Percentiles rank a stretch among this genome's conserved stretches.
Evolutionary conservation across 139 green algal species (phyloP).

Genomic region (Closterium sp.): DNA sequence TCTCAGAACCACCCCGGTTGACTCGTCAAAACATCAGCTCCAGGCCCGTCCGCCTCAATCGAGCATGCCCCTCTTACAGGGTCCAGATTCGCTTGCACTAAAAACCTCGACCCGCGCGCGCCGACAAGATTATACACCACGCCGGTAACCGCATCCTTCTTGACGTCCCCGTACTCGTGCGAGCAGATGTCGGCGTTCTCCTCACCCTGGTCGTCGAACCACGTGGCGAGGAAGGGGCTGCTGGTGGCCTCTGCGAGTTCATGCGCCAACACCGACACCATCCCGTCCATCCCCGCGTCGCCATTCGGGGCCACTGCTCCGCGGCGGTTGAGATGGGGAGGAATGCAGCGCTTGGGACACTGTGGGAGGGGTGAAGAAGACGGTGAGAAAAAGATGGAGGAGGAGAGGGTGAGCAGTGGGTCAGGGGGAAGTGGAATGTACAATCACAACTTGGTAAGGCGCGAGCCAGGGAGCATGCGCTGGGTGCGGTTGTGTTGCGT

Average conservation of each 20-base stretch:
- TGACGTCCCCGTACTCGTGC: neutral
- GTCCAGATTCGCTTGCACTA: neutral
- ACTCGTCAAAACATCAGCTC: neutral
- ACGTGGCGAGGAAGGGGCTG: constrained; percentile 5
- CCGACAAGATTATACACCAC: neutral
- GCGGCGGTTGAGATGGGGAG: neutral
- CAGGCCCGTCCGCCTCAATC: neutral
- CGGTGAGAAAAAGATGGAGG: neutral
- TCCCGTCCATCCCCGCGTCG: neutral
- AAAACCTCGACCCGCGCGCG: neutral
- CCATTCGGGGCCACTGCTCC: neutral
- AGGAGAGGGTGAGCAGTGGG: neutral
- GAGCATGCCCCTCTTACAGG: neutral
- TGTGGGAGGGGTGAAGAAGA: neutral
- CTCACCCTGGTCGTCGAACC: neutral
- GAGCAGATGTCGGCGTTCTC: constrained; percentile 5
- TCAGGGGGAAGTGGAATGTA: neutral
- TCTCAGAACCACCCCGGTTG: neutral
- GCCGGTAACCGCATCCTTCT: neutral
- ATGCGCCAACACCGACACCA: neutral
- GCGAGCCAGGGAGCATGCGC: neutral
- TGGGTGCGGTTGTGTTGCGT: neutral
- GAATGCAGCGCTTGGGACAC: neutral
- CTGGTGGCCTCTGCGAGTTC: constrained; percentile 1
- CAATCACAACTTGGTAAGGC: neutral